Evolutionary conservation across 108 stramenopile species (phyloP).

Genomic region (Nitzschia sp.): DNA sequence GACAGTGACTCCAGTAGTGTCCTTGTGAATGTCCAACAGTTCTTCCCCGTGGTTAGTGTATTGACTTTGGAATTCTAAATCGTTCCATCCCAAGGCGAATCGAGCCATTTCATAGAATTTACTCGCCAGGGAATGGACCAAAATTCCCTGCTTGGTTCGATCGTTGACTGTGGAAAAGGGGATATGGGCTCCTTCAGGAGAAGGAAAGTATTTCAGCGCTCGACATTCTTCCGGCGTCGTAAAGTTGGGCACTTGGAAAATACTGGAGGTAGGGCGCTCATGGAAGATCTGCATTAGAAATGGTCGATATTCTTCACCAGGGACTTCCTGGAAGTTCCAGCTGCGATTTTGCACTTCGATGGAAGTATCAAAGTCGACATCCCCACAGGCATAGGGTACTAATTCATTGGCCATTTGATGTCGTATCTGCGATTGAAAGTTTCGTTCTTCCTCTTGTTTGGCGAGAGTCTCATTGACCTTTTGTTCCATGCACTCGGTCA

Average conservation of each 20-base stretch:
- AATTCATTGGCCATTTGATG: constrained; percentile 50
- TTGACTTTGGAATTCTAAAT: constrained; percentile 3
- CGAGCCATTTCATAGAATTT: constrained; percentile 10
- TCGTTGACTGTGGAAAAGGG: constrained; percentile 9
- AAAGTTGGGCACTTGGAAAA: constrained; percentile 63
- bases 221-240: constrained; percentile 59
- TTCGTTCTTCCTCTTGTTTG: constrained; percentile 57
- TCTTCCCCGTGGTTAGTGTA: neutral
- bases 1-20: constrained; percentile 5
- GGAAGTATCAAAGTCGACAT: constrained; percentile 45
- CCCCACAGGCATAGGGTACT: constrained; percentile 72
- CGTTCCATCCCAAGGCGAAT: constrained; percentile 8
- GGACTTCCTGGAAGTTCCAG: constrained; percentile 29
- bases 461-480: constrained; percentile 41
- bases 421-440: constrained; percentile 56
- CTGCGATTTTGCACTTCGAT: constrained; percentile 31
- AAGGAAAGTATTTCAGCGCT: constrained; percentile 38
- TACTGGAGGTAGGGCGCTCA: constrained; percentile 46
- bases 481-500: constrained; percentile 54
- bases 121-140: neutral
- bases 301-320: neutral
- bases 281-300: constrained; percentile 43
- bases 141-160: constrained; percentile 1
- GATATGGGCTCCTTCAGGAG: neutral
- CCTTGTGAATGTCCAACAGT: constrained; percentile 20